Evolutionary conservation across 805 yeast species (phyloP), one percentile per base, ranked within the genome.

Genomic region (Phaffomyces opuntiae): DNA sequence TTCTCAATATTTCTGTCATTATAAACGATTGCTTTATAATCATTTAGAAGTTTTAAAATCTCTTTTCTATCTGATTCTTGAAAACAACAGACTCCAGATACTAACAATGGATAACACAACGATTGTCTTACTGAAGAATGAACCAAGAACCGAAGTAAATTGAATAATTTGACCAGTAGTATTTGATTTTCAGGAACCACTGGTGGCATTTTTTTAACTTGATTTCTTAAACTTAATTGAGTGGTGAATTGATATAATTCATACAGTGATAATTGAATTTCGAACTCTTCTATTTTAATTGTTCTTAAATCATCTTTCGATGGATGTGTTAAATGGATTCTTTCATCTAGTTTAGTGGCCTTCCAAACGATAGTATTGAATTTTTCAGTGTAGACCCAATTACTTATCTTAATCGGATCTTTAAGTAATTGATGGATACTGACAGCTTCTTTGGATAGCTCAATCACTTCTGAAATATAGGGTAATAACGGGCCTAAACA

Each of bases 251-350:
- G 43, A 25, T 40, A 40, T 17, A 40, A 16, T 26, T 40, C 43
- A 40, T 40, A 40, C 26, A 40, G 43, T 16, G 43, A 40, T 17
- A 40, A 34, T 26, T 40, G 43, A 26, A 34, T 21, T 26, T 40
- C 43, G 27, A 40, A 40, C 16, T 40, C 34, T 24, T 40, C 38
- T 17, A 40, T 40, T 17, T 40, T 40, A 12, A 40, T 26, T 16
- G 43, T 40, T 35, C 43, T 40, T 16, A 40, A 27, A 40, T 35
- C 43, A 26, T 40, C 13, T 27, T 40, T 40, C 26, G 43, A 40
- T 16, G 43, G 43, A 17, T 40, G 43, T 7, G 43, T 40, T 16
- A 34, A 17, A 29, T 40, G 38, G 25, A 40, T 35, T 35, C n/a
- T 40, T 17, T 34, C 17, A 40, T 40, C 43, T 13, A 40, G 13